Conservation (phyloP, 495 filamentous ascomycete genomes). For the Cercophora newfieldiana region DNA sequence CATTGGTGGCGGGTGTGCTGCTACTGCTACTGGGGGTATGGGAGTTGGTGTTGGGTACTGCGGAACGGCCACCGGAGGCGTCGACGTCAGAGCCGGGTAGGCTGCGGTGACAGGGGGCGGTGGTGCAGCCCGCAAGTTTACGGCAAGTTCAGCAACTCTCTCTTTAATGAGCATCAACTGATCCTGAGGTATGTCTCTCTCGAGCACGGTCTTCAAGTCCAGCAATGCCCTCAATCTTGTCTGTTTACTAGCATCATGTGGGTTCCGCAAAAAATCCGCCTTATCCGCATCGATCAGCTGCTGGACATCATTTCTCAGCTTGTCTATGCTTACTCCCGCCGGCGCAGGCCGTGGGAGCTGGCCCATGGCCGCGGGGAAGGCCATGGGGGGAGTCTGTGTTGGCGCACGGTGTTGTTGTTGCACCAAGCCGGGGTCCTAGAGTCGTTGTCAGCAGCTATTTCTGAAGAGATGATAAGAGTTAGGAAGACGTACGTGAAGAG, state of each 20-base stretch:
- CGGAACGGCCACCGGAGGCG: slow-evolving; percentile 28
- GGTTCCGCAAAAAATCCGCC: slow-evolving; percentile 69
- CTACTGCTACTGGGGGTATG: slow-evolving; percentile 28
- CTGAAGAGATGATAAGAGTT: background rate
- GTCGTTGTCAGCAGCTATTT: slow-evolving; percentile 18
- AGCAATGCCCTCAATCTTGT: slow-evolving; percentile 80
- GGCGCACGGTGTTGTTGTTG: slow-evolving; percentile 18
- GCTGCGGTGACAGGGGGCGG: slow-evolving; percentile 35
- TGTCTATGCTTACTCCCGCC: slow-evolving; percentile 61
- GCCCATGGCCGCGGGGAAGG: slow-evolving; percentile 22
- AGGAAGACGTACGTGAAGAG: slow-evolving; percentile 26
- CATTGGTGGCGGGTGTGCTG: slow-evolving; percentile 28
- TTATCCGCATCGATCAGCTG: slow-evolving; percentile 68
- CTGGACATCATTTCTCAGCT: slow-evolving; percentile 79
- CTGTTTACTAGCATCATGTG: slow-evolving; percentile 70
- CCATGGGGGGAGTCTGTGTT: slow-evolving; percentile 26
- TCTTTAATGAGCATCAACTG: slow-evolving; percentile 78
- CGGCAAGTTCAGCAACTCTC: slow-evolving; percentile 70
- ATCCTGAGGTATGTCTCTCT: slow-evolving; percentile 72
- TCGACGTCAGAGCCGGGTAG: slow-evolving; percentile 26
- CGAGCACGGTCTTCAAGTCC: slow-evolving; percentile 79
- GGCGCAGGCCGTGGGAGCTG: slow-evolving; percentile 36
- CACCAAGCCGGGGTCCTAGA: slow-evolving; percentile 26
- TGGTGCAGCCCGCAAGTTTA: slow-evolving; percentile 46
- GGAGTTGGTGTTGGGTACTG: slow-evolving; percentile 26